Conservation (phyloP, 1,284 basidiomycete species). For the Afroboletus lepidellus region DNA sequence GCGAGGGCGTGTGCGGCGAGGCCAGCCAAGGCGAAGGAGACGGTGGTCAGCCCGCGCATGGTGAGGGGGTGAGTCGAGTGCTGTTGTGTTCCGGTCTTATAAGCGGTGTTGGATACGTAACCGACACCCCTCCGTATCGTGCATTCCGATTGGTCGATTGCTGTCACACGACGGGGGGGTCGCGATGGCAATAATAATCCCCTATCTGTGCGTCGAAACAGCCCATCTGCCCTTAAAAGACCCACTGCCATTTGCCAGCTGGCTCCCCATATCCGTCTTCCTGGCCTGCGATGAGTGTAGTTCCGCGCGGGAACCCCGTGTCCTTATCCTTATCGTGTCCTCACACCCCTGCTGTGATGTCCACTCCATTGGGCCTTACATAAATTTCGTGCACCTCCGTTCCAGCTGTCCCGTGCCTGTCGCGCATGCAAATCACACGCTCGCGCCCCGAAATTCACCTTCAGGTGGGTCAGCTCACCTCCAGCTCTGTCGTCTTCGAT, state of each 20-base stretch:
- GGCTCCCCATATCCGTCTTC: too few relatives aligned
- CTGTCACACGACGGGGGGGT: constrained; percentile 22
- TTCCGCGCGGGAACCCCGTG: too few relatives aligned
- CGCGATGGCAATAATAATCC: constrained; percentile 5
- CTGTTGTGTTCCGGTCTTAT: constrained; percentile 11
- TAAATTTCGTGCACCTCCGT: not conserved
- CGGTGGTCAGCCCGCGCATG: constrained; percentile 37
- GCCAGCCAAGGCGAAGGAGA: constrained; percentile 37
- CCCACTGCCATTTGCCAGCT: not conserved
- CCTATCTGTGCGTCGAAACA: constrained; percentile 10
- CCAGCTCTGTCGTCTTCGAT: too few relatives aligned
- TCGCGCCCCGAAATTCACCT: not conserved
- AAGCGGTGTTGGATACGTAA: constrained; percentile 20
- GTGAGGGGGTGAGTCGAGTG: not conserved
- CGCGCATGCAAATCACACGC: not conserved
- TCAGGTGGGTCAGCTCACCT: not conserved
- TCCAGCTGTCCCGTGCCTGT: not conserved
- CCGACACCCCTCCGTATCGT: constrained; percentile 3
- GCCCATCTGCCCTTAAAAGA: constrained; percentile 3
- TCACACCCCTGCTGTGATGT: not conserved
- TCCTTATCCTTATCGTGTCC: not conserved
- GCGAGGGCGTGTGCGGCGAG: constrained; percentile 36
- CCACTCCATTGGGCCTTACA: not conserved
- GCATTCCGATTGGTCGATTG: constrained; percentile 19
- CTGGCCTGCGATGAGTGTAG: too few relatives aligned